Base-by-base conservation (phyloP, 2,329 filamentous ascomycete species). In the Colletotrichum neosansevieriae region DNA sequence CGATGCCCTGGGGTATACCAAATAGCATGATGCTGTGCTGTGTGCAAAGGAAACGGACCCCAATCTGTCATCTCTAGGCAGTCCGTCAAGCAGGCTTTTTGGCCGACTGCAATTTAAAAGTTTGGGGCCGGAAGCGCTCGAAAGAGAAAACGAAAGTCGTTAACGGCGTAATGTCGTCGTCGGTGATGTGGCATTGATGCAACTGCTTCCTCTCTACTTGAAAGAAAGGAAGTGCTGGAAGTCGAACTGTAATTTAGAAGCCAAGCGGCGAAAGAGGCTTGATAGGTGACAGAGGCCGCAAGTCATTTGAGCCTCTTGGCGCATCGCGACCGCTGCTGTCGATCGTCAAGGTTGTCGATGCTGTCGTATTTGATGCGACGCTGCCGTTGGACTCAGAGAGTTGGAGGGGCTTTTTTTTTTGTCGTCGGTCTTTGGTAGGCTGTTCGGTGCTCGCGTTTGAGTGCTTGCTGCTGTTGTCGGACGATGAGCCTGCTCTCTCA, bases 251-350 rank as follows among this genome's bases (percentile, higher is more conserved):
- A 17, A 38, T 71, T 77, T 78, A 87, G 71, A 90, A 86, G 70
- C 87, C 86, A 74, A 90, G 80, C 12, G 89, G 89, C 40, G 88
- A 91, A 53, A 91, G 78, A 47, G 89, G 89, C 76, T 89, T 88
- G 74, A 91, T 91, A 4, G 89, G 89, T 67, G 89, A 91, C 40
- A 91, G 76, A 3, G 87, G 87, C 49, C 86, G 81, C 49, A 89
- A 73, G 58, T 87, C 85, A 32, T 78, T 79, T 1, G 77, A 77
- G 44, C 76, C 74, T 58, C 76, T 73, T 44, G 74, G 77, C 9
- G 74, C 73, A 29, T 82, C 79, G 45, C 76, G 77, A 29, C 36
- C 11, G 21, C 83, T 80, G 67, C 80, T 83, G 53, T 80, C 79
- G 56, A 82, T 78, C n/a, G 82, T 84, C 62, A 86, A 73, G 10